Evolutionary conservation across 176 grass and related monocot species (phyloP).

Genomic region (Coix lacrymajobi): DNA sequence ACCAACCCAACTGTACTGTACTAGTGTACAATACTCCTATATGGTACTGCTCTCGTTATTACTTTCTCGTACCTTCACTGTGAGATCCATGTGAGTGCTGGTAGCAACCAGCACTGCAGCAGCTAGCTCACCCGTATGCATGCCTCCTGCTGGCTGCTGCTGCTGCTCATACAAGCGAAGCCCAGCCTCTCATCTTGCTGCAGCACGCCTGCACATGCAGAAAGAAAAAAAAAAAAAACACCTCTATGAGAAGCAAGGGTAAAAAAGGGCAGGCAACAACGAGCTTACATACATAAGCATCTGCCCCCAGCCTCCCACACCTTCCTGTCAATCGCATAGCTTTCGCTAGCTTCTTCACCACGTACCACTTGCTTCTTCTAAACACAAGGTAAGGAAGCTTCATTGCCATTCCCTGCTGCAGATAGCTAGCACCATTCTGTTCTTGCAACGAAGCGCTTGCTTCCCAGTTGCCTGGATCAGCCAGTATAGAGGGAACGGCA

Average conservation of each 20-base stretch:
- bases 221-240: background rate
- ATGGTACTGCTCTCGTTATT: background rate
- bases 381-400: background rate
- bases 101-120: conserved; percentile 10
- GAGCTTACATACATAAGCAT: background rate
- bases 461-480: background rate
- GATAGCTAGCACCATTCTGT: background rate
- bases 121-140: background rate
- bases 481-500: background rate
- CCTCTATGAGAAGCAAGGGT: background rate
- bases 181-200: background rate
- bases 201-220: background rate
- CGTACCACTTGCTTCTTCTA: background rate
- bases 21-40: background rate
- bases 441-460: background rate
- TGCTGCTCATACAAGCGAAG: background rate
- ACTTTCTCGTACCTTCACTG: background rate
- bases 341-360: background rate
- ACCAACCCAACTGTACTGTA: background rate
- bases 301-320: background rate
- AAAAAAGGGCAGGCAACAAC: background rate
- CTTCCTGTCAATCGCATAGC: background rate
- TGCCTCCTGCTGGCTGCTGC: background rate
- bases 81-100: conserved; percentile 15
- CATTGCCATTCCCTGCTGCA: conserved; percentile 1